Base-by-base conservation (phyloP, 371 early-diverging fungal species). In the Synchytrium microbalum region DNA sequence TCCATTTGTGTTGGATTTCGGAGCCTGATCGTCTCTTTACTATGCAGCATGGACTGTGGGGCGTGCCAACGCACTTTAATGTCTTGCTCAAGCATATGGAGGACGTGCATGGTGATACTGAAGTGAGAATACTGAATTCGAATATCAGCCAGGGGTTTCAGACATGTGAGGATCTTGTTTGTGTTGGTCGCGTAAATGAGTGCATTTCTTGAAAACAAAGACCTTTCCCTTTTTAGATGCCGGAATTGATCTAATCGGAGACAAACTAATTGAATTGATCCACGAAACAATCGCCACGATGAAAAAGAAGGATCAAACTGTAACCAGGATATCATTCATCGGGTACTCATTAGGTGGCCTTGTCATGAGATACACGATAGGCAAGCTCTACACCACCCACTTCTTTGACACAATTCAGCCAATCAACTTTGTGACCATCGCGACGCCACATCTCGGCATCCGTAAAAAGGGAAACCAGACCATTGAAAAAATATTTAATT, bases 261-360 rank as follows among this genome's bases (percentile, higher is more conserved):
- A 59, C 3, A 13, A 32, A 1, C 55, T 61, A 14, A 25, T 67
- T 1, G 61, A 31, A 25, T 59, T 33, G 13, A 30, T 52, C 31
- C 56, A 55, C 55, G 31, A 64, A 38, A 52, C 51, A 27, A 32
- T 65, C 29, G 24, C n/a, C 8, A 31, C 19, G 8, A 8, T 32
- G 5, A 31, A 10, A 8, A 33, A 29, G 33, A 59, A 14, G 30
- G 56, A 29, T 32, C 69, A 64, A 1, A 10, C 46, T 8, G 81
- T 90, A 2, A 75, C 74, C 5, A 78, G 79, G 24, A 70, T 89
- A 23, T 86, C 87, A 2, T 74, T 88, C 53, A 71, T 92, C 52
- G 92, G 92, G 3, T 91, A 92, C 68, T 90, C 90, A 0, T 71
- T 89, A 1, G 92, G 92, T 51, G 92, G 92, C 0, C 69, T 92